Percentiles rank a stretch among this genome's conserved stretches.
Evolutionary conservation across 1,284 basidiomycete species (phyloP).

Genomic region (Cryptococcus sp.): DNA sequence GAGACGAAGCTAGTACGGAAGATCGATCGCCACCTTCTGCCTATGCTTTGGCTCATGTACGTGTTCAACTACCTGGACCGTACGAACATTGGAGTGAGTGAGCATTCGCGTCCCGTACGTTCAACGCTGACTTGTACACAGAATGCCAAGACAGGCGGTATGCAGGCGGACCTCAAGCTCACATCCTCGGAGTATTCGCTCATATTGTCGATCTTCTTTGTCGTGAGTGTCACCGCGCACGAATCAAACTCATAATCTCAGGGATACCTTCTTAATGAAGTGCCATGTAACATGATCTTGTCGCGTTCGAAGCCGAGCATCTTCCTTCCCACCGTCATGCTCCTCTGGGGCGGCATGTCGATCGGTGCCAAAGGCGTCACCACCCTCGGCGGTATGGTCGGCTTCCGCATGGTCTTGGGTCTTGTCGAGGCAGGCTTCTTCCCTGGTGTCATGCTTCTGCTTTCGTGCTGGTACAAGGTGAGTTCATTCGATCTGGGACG

Average conservation of each 20-base stretch:
- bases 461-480: constrained; percentile 49
- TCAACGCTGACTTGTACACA: constrained; percentile 3
- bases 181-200: constrained; percentile 46
- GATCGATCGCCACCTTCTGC: constrained; percentile 50
- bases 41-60: constrained; percentile 52
- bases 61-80: constrained; percentile 35
- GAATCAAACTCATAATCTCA: constrained; percentile 13
- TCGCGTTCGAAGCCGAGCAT: constrained; percentile 46
- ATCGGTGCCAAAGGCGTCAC: constrained; percentile 47
- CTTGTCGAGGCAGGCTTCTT: constrained; percentile 50
- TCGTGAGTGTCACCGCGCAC: constrained; percentile 23
- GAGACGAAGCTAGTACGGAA: constrained; percentile 51
- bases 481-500: background rate
- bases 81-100: constrained; percentile 50
- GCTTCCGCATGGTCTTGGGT: constrained; percentile 51
- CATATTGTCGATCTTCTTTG: constrained; percentile 52
- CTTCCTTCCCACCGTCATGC: constrained; percentile 48
- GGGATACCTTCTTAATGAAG: constrained; percentile 54
- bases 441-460: constrained; percentile 46
- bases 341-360: constrained; percentile 48
- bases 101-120: constrained; percentile 1
- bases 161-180: constrained; percentile 48
- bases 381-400: constrained; percentile 48
- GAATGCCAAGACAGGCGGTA: constrained; percentile 54
- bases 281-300: constrained; percentile 53